Conservation (phyloP, 805 yeast species). For the Henningerozyma blattae region DNA sequence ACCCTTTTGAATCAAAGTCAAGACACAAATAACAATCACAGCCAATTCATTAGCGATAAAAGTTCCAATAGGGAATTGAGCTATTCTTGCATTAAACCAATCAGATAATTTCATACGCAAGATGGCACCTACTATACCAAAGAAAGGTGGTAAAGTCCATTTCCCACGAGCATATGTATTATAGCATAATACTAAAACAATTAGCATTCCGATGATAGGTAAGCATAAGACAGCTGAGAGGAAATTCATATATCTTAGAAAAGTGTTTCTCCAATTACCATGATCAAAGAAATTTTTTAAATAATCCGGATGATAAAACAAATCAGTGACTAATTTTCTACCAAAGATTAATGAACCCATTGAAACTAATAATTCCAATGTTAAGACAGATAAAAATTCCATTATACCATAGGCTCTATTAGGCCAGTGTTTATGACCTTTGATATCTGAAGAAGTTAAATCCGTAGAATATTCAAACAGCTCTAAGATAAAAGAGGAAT, state of each 20-base stretch:
- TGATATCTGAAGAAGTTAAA: slow-evolving; percentile 7
- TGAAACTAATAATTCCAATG: slow-evolving; percentile 52
- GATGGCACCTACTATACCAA: slow-evolving; percentile 64
- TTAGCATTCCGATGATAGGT: slow-evolving; percentile 17
- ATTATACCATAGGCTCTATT: slow-evolving; percentile 70
- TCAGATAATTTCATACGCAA: slow-evolving; percentile 43
- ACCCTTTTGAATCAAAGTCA: slow-evolving; percentile 30
- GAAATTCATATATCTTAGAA: slow-evolving; percentile 1
- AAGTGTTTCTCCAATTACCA: background rate
- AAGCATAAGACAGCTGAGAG: slow-evolving; percentile 4
- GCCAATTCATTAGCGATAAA: slow-evolving; percentile 37
- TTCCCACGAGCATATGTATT: slow-evolving; percentile 37
- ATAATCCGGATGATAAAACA: slow-evolving; percentile 1
- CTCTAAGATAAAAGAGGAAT: slow-evolving; percentile 40
- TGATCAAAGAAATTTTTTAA: background rate
- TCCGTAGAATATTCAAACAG: slow-evolving; percentile 22
- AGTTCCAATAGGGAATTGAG: slow-evolving; percentile 45
- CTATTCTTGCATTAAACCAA: slow-evolving; percentile 30
- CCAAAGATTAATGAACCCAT: slow-evolving; percentile 51
- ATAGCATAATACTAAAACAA: slow-evolving; percentile 22
- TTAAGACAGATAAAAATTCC: slow-evolving; percentile 53
- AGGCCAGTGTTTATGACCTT: slow-evolving; percentile 28
- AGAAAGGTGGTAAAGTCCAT: slow-evolving; percentile 58
- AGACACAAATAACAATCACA: slow-evolving; percentile 10
- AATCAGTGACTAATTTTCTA: slow-evolving; percentile 28